Base-by-base conservation (phyloP, 257 asterid species). In the Hygrophila difformis region DNA sequence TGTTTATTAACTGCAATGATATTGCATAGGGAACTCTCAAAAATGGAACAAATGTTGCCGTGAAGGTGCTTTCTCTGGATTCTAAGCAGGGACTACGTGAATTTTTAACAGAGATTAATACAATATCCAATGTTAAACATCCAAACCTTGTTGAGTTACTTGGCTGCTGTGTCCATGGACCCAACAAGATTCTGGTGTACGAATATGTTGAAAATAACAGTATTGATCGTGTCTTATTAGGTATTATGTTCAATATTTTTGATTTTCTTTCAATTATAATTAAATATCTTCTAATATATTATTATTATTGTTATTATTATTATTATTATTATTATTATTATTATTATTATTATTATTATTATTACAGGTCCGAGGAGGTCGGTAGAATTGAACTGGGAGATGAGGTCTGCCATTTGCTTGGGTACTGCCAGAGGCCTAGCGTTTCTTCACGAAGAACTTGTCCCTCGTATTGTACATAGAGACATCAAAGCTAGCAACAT, bases 401-500 rank as follows among this genome's bases (percentile, higher is more conserved):
- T 52, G 55, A 65, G 93, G 67, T 63, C 82, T 50, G 75, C 69
- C 39, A 77, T 81, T 35, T 81, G 93, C 74, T 21, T 69, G 69
- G 84, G 78, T 49, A 67, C 63, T 10, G 87, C 87, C 12, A 59
- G 43, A 60, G 93, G 79, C 39, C 79, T 81, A 62, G 72, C 79
- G 6, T 77, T 66, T 68, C 87, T 81, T 54, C 93, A 81, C 43
- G 84, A 77, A 63, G 82, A 72, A 61, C 60, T 72, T 39, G 74
- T 55, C 42, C 93, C 87, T 19, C 81, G 43, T 39, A 74, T 81
- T 31, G 84, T 81, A 47, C 93, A 81, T 53, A 68, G 92, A 51
- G 93, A 81, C 64, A 71, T 81, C 62, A 81, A 81, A 74, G 93
- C 87, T 34, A 81, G 84, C 51, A 81, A 81, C 65, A 62, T 74